phyloP scores from a whole-genome alignment of 495 filamentous ascomycete genomes.

The Neurospora intermedia region DNA sequence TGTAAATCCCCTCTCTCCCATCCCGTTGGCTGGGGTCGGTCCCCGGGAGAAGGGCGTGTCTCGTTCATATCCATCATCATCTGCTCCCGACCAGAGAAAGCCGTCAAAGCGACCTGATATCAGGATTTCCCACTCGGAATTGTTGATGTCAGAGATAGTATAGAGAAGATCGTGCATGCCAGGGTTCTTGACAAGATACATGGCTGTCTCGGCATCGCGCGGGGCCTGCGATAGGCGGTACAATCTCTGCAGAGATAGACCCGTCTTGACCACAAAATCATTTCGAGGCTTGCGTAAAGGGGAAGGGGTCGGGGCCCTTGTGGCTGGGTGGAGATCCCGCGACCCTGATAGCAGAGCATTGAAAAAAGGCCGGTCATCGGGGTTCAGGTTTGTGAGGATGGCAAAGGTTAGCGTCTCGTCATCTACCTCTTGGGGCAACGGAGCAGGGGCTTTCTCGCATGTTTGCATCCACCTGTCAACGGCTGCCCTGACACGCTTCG shows the following conservation, averaged over 20 bases:
- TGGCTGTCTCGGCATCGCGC: slow-evolving; percentile 73
- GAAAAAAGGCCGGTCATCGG: slow-evolving; percentile 64
- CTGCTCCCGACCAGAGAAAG: slow-evolving; percentile 90
- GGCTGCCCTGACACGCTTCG: slow-evolving; percentile 69
- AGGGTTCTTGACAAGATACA: slow-evolving; percentile 81
- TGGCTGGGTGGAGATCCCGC: slow-evolving; percentile 42
- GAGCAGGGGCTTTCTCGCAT: slow-evolving; percentile 59
- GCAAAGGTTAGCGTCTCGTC: slow-evolving; percentile 89
- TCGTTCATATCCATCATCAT: slow-evolving; percentile 36
- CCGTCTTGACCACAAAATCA: slow-evolving; percentile 58
- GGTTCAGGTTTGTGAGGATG: slow-evolving; percentile 76
- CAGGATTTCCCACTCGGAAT: slow-evolving; percentile 91
- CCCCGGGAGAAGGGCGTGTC: slow-evolving; percentile 36
- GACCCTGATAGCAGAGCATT: slow-evolving; percentile 65
- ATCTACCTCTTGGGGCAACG: slow-evolving; percentile 74
- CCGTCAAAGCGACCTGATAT: slow-evolving; percentile 94
- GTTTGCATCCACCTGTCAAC: slow-evolving; percentile 80
- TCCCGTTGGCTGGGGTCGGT: slow-evolving; percentile 38
- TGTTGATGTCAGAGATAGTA: slow-evolving; percentile 76
- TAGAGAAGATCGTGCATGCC: slow-evolving; percentile 73
- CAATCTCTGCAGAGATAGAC: slow-evolving; percentile 69
- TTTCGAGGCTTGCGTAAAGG: slow-evolving; percentile 41
- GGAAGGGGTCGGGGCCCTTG: slow-evolving; percentile 45
- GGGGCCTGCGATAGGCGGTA: slow-evolving; percentile 64
- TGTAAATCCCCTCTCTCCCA: slow-evolving; percentile 1